Evolutionary conservation across 176 grass and related monocot species (phyloP), one percentile per base, ranked within the genome.

Genomic region (Phoenix roebelenii): DNA sequence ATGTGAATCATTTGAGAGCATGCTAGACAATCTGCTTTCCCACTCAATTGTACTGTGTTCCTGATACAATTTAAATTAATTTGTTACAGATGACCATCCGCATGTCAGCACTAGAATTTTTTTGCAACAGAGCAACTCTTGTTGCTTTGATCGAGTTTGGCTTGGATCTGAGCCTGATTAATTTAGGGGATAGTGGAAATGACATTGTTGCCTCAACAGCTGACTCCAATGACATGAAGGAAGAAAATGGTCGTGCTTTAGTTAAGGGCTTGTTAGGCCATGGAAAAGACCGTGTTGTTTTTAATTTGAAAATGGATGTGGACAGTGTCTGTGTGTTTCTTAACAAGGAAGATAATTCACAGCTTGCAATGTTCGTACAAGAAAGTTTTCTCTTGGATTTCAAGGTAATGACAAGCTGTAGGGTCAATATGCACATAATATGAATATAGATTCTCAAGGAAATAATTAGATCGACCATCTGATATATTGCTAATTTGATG

Each of bases 61-160:
- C 35, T 44, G 10, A 44, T 12, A 44, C 1, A 18, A 52, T 59
- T 50, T 73, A 62, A 48, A 70, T 59, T 65, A 67, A 48, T 71
- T 69, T n/a, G 23, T 75, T 84, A 61, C 84, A 97, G 92, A 97
- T 97, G 92, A 88, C 58, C 77, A 97, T 97, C 51, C 80, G 80
- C 15, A 97, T 90, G 92, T 90, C 92, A 4, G 77, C 83, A 52
- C 61, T 85, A 58, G 87, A 97, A 50, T 90, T 97, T 52, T 97
- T 90, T 69, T 97, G 87, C 69, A 88, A 88, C 69, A 85, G 92
- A 54, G 83, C 92, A 26, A 97, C 92, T 50, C 77, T 97, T 80
- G 87, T 97, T 74, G 83, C 92, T 75, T 59, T 97, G 59, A 97
- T 97, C 20, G 87, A 97, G 60, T 97, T 97, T 85, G 83, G 92